A percentile compares a stretch with the other conserved stretches of the same genome.
Evolutionary conservation across 2,329 filamentous ascomycete genomes (phyloP).

Genomic region (Leptographium procerum): DNA sequence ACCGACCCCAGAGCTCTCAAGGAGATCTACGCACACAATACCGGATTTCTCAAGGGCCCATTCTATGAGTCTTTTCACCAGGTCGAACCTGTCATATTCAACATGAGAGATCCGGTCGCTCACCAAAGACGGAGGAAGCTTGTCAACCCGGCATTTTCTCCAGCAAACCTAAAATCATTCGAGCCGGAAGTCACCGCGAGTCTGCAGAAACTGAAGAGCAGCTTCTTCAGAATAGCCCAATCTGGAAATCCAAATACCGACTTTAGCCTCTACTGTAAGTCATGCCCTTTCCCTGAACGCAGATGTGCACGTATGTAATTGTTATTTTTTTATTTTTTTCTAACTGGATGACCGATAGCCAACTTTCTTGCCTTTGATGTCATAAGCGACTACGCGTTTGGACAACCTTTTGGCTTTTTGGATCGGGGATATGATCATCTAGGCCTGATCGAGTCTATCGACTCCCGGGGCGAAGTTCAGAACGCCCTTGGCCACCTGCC

Average conservation of each 20-base stretch:
- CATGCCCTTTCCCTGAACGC: neutral
- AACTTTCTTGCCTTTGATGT: neutral
- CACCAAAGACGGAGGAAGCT: neutral
- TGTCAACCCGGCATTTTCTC: neutral
- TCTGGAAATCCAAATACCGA: neutral
- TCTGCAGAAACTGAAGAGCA: neutral
- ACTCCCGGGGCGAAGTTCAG: neutral
- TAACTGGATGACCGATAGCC: neutral
- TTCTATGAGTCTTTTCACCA: neutral
- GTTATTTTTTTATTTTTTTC: neutral
- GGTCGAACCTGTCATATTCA: neutral
- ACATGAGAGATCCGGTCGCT: neutral
- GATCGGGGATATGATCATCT: neutral
- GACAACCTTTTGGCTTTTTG: neutral
- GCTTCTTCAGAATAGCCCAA: neutral
- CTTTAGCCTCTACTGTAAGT: neutral
- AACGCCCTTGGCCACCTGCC: neutral
- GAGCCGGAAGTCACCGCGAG: neutral
- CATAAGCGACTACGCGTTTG: neutral
- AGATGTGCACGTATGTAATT: no score
- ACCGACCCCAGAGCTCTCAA: neutral
- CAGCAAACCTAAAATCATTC: neutral
- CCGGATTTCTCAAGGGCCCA: neutral
- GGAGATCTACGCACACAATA: neutral
- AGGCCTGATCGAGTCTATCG: neutral